A percentile compares a stretch with the other conserved stretches of the same genome.
Evolutionary conservation across 208 protist genomes (phyloP).

Genomic region (Trypanosoma caninum): DNA sequence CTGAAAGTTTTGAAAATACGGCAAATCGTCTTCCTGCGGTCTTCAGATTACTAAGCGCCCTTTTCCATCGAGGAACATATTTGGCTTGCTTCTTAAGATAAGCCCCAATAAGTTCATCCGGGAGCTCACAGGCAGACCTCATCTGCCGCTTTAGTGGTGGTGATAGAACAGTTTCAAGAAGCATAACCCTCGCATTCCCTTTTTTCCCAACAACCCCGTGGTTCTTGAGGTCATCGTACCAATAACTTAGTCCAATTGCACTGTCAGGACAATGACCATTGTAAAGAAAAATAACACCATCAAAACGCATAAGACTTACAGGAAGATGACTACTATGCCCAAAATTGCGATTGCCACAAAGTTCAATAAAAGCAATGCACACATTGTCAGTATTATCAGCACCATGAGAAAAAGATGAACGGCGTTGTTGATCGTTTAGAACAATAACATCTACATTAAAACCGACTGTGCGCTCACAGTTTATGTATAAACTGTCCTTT

Average conservation of each 20-base stretch:
- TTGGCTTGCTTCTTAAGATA: constrained; percentile 13
- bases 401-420: not conserved
- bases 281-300: constrained; percentile 81
- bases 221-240: constrained; percentile 43
- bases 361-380: constrained; percentile 67
- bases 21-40: not conserved
- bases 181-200: constrained; percentile 16
- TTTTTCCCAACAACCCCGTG: constrained; percentile 21
- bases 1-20: not conserved
- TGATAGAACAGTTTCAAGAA: constrained; percentile 20
- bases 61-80: not conserved
- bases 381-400: not conserved
- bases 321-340: constrained; percentile 36
- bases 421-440: not conserved
- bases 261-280: constrained; percentile 52
- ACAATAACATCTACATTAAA: constrained; percentile 48
- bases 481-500: not conserved
- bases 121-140: not conserved
- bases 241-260: constrained; percentile 41
- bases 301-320: constrained; percentile 45
- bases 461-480: constrained; percentile 53
- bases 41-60: not conserved
- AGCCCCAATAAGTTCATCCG: constrained; percentile 24
- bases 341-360: constrained; percentile 70
- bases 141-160: constrained; percentile 2